phyloP scores from a whole-genome alignment of 2,329 filamentous ascomycete species.

The Hypomyces rosellus region DNA sequence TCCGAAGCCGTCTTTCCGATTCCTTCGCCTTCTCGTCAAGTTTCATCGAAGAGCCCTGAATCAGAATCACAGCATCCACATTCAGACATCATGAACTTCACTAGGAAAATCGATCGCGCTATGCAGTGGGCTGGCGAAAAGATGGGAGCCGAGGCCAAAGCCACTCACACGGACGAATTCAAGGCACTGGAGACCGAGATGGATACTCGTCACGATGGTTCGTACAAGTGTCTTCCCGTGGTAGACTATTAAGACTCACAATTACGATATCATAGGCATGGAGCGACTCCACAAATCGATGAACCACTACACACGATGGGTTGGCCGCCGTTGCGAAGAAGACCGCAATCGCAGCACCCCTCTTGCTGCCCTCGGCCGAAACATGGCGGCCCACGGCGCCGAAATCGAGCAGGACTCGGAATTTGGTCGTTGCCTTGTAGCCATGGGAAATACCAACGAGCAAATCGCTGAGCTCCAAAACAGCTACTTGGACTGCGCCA shows the following conservation, averaged over 20 bases:
- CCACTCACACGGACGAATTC: constrained; percentile 83
- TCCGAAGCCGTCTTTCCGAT: too few species aligned
- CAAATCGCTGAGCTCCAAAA: constrained; percentile 81
- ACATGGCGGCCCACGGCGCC: constrained; percentile 84
- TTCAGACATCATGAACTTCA: constrained; percentile 43
- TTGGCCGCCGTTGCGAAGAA: constrained; percentile 62
- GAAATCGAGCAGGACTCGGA: constrained; percentile 89
- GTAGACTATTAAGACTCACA: neutral
- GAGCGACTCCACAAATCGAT: constrained; percentile 83
- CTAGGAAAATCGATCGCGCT: constrained; percentile 88
- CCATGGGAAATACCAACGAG: constrained; percentile 80
- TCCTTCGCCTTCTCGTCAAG: too few species aligned
- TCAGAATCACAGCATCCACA: neutral
- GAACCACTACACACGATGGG: constrained; percentile 78
- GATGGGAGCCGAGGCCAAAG: constrained; percentile 89
- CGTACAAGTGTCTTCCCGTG: constrained; percentile 16
- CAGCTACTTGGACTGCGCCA: constrained; percentile 70
- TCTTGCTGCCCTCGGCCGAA: constrained; percentile 70
- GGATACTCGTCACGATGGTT: constrained; percentile 82
- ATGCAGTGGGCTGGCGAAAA: constrained; percentile 98
- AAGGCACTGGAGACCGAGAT: constrained; percentile 86
- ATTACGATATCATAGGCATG: constrained; percentile 57
- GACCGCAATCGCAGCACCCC: constrained; percentile 73
- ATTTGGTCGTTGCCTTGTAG: constrained; percentile 78
- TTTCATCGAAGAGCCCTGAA: too few species aligned